Conservation (phyloP, 129 eudicot species). For the Rutidosis leptorrhynchoides region DNA sequence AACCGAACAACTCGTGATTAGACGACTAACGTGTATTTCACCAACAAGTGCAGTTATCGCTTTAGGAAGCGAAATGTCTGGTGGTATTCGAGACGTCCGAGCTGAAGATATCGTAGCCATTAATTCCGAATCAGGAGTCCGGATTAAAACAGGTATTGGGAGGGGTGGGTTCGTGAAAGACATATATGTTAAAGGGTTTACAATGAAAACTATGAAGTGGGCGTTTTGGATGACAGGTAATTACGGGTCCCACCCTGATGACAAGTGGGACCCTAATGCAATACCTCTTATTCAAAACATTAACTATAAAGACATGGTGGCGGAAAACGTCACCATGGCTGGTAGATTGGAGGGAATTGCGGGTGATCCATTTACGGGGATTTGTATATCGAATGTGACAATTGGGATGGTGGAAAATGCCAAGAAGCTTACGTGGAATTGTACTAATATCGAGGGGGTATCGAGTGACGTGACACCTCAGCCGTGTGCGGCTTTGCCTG, state of each 20-base stretch:
- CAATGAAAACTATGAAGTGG: constrained; percentile 79
- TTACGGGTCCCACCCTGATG: constrained; percentile 75
- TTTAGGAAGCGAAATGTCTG: constrained; percentile 93
- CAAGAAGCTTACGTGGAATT: constrained; percentile 76
- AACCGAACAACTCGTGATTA: constrained; percentile 61
- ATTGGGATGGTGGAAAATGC: constrained; percentile 49
- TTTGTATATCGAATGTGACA: constrained; percentile 85
- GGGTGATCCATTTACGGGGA: constrained; percentile 74
- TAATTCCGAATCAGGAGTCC: constrained; percentile 67
- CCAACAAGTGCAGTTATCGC: constrained; percentile 88
- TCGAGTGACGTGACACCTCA: constrained; percentile 73
- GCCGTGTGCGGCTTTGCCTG: constrained; percentile 57
- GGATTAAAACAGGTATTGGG: constrained; percentile 77
- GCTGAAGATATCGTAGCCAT: constrained; percentile 71
- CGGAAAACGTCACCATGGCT: constrained; percentile 91
- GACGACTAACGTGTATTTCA: constrained; percentile 84
- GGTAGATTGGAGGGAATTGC: constrained; percentile 72
- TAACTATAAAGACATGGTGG: constrained; percentile 62
- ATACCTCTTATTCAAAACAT: constrained; percentile 61
- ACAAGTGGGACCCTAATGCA: constrained; percentile 65
- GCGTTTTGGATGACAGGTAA: constrained; percentile 89
- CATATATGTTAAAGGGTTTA: constrained; percentile 52
- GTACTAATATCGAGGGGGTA: constrained; percentile 63
- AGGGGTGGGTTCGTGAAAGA: constrained; percentile 77
- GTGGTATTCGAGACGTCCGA: constrained; percentile 77